These are phyloP conservation scores for Paracoccidioides lutzii DNA, from an alignment of 2,329 filamentous ascomycete genomes.

Conservation along the genomic window DNA sequence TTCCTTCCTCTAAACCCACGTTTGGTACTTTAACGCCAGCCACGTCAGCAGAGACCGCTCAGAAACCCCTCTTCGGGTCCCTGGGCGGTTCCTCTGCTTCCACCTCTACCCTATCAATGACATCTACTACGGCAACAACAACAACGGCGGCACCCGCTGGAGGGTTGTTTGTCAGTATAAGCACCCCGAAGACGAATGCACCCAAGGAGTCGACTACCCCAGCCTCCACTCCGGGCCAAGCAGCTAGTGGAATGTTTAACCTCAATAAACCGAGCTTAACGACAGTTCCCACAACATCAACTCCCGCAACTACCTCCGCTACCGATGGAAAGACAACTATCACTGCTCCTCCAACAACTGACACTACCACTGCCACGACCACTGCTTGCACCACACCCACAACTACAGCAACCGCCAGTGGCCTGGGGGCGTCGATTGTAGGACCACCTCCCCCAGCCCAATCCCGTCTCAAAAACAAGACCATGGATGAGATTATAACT, in stretches of 20 bases:
- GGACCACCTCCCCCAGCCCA: constrained; percentile 68
- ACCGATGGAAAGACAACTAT: constrained; percentile 16
- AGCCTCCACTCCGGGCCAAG: constrained; percentile 12
- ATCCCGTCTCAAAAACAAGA: constrained; percentile 91
- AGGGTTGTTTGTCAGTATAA: constrained; percentile 19
- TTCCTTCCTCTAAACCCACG: constrained; percentile 3
- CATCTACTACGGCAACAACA: background rate
- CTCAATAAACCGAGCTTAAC: constrained; percentile 17
- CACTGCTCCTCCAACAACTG: constrained; percentile 22
- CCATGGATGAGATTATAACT: constrained; percentile 97
- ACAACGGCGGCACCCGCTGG: constrained; percentile 13
- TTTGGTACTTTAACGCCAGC: constrained; percentile 14
- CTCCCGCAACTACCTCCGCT: constrained; percentile 15
- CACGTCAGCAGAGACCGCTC: constrained; percentile 17
- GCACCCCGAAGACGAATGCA: constrained; percentile 14
- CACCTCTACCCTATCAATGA: constrained; percentile 6
- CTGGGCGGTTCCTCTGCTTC: constrained; percentile 6
- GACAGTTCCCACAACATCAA: constrained; percentile 13
- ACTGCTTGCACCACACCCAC: constrained; percentile 18
- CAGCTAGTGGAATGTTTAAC: constrained; percentile 14
- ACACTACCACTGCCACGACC: constrained; percentile 19
- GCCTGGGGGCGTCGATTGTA: constrained; percentile 58
- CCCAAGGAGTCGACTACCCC: constrained; percentile 18
- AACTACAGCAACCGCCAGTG: constrained; percentile 19
- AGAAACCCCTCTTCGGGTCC: background rate